These are phyloP conservation scores for Aspergillus ochraceus DNA, from an alignment of 2,329 filamentous ascomycete genomes.

Conservation along the genomic window DNA sequence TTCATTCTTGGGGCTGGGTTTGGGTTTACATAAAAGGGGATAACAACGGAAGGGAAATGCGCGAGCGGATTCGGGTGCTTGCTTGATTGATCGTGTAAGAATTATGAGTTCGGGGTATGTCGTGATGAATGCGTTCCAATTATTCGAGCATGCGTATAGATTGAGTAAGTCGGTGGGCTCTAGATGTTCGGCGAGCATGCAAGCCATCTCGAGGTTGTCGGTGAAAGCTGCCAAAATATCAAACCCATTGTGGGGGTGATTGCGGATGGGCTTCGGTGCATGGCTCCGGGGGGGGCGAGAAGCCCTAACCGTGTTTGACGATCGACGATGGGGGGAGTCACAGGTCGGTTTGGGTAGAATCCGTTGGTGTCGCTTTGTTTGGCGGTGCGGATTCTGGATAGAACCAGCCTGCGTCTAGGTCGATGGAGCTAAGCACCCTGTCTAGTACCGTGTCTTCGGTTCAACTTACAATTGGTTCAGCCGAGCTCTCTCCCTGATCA, in stretches of 20 bases:
- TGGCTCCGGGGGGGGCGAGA: neutral
- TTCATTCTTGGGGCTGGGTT: neutral
- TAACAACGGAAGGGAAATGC: slow-evolving; percentile 66
- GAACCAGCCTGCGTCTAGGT: neutral
- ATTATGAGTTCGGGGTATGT: slow-evolving; percentile 61
- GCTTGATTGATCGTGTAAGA: slow-evolving; percentile 53
- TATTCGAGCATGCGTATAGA: slow-evolving; percentile 64
- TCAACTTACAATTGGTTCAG: neutral
- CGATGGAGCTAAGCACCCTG: neutral
- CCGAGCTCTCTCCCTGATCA: too few species aligned
- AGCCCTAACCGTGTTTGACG: neutral
- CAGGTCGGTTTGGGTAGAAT: neutral
- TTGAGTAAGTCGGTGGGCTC: slow-evolving; percentile 58
- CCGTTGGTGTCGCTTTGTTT: neutral
- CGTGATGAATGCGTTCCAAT: slow-evolving; percentile 63
- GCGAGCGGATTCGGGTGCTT: slow-evolving; percentile 55
- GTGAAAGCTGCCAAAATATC: slow-evolving; percentile 16
- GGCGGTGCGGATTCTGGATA: neutral
- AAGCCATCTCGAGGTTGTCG: slow-evolving; percentile 49
- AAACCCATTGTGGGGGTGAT: slow-evolving; percentile 3
- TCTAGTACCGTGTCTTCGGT: too few species aligned
- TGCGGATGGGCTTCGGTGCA: neutral
- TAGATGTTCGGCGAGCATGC: slow-evolving; percentile 58
- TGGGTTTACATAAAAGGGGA: slow-evolving; percentile 48
- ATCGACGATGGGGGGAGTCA: neutral